Evolutionary conservation across 768 basidiomycete species (phyloP).

Genomic region (Candolleomyces efflorescens): DNA sequence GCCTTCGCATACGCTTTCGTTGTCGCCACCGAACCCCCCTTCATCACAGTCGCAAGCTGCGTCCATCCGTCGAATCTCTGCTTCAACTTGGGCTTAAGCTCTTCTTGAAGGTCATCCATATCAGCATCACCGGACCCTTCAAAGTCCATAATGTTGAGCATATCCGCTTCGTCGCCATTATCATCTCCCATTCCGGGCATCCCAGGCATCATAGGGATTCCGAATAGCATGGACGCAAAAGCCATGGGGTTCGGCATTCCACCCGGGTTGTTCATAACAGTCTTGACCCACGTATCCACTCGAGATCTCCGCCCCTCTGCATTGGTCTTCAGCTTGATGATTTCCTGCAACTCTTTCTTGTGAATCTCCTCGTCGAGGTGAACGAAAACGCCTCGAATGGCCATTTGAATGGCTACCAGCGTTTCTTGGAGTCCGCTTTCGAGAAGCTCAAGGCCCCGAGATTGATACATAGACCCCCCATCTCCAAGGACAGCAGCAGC

Average conservation of each 20-base stretch:
- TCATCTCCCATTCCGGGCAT: slow-evolving; percentile 28
- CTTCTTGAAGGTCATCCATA: slow-evolving; percentile 55
- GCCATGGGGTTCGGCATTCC: slow-evolving; percentile 46
- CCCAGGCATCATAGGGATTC: slow-evolving; percentile 28
- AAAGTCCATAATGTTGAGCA: slow-evolving; percentile 47
- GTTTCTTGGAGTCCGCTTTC: slow-evolving; percentile 51
- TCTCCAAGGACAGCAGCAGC: slow-evolving; percentile 38
- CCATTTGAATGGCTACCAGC: slow-evolving; percentile 35
- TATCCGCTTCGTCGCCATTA: slow-evolving; percentile 42
- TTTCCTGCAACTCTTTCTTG: slow-evolving; percentile 37
- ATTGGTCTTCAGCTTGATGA: slow-evolving; percentile 38
- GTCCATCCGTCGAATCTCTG: slow-evolving; percentile 58
- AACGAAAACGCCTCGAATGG: slow-evolving; percentile 43
- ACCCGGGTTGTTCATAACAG: slow-evolving; percentile 35
- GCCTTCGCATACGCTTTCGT: slow-evolving; percentile 40
- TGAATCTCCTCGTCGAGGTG: slow-evolving; percentile 39
- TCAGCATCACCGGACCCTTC: slow-evolving; percentile 48
- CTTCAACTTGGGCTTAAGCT: slow-evolving; percentile 55
- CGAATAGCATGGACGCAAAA: slow-evolving; percentile 63
- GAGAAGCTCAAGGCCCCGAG: slow-evolving; percentile 37
- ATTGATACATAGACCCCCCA: slow-evolving; percentile 21
- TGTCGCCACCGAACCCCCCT: slow-evolving; percentile 33
- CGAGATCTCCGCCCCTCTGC: slow-evolving; percentile 40
- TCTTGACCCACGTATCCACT: slow-evolving; percentile 49
- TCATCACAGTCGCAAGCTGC: slow-evolving; percentile 32